Evolutionary conservation across 768 basidiomycete species (phyloP), one percentile per base, ranked within the genome.

Genomic region (Naematelia encephala): DNA sequence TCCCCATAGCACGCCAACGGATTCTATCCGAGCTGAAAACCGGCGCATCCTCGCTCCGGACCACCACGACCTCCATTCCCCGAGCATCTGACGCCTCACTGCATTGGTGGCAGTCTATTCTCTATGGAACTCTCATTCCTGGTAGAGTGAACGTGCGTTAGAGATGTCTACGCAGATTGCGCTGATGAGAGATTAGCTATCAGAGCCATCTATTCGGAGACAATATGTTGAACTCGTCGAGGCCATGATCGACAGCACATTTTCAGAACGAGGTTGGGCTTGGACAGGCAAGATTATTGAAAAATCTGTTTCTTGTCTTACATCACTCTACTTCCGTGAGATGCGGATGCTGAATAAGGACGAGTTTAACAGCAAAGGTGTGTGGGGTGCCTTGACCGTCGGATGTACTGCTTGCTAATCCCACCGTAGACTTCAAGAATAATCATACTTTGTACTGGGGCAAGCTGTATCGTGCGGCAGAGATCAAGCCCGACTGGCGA

Each of bases 401-500:
- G n/a, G n/a, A n/a, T n/a, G n/a, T n/a, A n/a, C n/a, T n/a, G n/a
- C n/a, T n/a, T n/a, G n/a, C n/a, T n/a, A n/a, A n/a, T n/a, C n/a
- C n/a, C n/a, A n/a, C n/a, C n/a, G 8, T 66, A 89, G 89, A 87
- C 21, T 88, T 90, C 77, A 81, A 82, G 48, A 74, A 78, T 53
- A 85, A 84, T 56, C 88, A 90, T 68, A 85, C 89, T 74, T 80
- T 80, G 19, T 81, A 84, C 66, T 92, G 90, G 90, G 91, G 90
- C 5, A 88, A 88, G 68, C 73, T 87, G 12, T 91, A 88, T 75
- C 79, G 80, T 21, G 80, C 84, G 12, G 82, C 84, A 44, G 87
- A 91, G 30, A 83, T 91, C 60, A 82, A 82, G 75, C 87, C 89
- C 67, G 85, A 90, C 0, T 94, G 90, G 91, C 89, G 91, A 76